Evolutionary conservation across 495 filamentous ascomycete species (phyloP).

Genomic region (Xylaria nigripes): DNA sequence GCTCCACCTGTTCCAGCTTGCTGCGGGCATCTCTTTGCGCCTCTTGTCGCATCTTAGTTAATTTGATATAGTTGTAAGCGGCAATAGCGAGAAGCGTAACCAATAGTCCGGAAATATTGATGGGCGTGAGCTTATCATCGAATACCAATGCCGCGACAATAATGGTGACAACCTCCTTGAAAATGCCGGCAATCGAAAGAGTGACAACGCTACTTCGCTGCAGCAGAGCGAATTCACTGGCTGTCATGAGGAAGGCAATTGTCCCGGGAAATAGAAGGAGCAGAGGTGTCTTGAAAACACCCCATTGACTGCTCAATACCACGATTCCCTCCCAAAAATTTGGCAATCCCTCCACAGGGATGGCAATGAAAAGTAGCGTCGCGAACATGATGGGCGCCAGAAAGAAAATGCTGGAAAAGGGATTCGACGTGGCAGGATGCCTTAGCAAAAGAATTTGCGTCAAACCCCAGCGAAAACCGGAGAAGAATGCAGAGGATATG

Average conservation of each 20-base stretch:
- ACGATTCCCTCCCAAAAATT: constrained; percentile 55
- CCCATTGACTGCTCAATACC: constrained; percentile 56
- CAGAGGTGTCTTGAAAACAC: constrained; percentile 43
- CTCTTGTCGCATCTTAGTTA: constrained; percentile 75
- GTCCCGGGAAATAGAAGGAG: constrained; percentile 83
- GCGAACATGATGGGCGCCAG: constrained; percentile 95
- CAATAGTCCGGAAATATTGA: constrained; percentile 83
- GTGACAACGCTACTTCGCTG: constrained; percentile 95
- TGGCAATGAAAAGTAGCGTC: constrained; percentile 67
- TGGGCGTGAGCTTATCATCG: constrained; percentile 76
- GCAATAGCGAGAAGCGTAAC: constrained; percentile 82
- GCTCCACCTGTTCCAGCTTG: constrained; percentile 18
- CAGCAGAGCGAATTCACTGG: constrained; percentile 89
- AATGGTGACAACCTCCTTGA: constrained; percentile 98
- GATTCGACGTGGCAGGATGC: constrained; percentile 92
- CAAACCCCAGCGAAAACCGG: constrained; percentile 92
- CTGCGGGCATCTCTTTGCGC: constrained; percentile 43
- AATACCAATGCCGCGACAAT: constrained; percentile 81
- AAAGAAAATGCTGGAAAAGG: constrained; percentile 95
- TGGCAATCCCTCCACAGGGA: constrained; percentile 74
- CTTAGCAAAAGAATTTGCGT: constrained; percentile 93
- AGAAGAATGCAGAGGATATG: constrained; percentile 88
- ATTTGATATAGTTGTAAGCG: constrained; percentile 92
- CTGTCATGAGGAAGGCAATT: constrained; percentile 94
- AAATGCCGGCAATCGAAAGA: constrained; percentile 92